Conservation (phyloP, 495 filamentous ascomycete species). For the Talaromyces stipitatus region DNA sequence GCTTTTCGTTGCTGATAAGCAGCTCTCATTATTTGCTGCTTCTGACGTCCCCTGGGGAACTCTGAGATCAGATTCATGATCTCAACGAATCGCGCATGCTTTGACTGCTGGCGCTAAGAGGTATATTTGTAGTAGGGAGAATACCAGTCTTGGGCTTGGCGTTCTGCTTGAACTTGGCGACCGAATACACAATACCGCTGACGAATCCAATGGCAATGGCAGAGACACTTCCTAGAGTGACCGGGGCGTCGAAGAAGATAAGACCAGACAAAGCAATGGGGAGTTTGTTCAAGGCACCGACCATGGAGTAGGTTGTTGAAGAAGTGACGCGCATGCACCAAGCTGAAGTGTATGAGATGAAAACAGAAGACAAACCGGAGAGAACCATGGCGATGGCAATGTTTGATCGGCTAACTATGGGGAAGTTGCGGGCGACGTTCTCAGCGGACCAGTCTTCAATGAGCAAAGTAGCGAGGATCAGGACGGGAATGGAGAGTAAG, state of each 20-base stretch:
- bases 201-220: conserved; percentile 87
- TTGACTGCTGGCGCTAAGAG: conserved; percentile 84
- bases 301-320: conserved; percentile 97
- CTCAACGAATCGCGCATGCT: conserved; percentile 83
- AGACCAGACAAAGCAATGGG: conserved; percentile 87
- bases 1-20: background rate
- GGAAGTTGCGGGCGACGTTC: conserved; percentile 87
- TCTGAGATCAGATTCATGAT: conserved; percentile 23
- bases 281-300: conserved; percentile 95
- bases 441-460: conserved; percentile 85
- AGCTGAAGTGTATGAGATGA: conserved; percentile 97
- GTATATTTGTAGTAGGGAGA: conserved; percentile 58
- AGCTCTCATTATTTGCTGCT: background rate
- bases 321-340: conserved; percentile 98
- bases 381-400: conserved; percentile 85
- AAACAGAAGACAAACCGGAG: conserved; percentile 87
- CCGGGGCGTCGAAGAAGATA: conserved; percentile 88
- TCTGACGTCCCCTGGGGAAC: background rate
- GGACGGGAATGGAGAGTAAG: conserved; percentile 89
- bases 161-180: conserved; percentile 82
- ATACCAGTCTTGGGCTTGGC: conserved; percentile 51
- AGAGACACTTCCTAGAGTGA: conserved; percentile 85
- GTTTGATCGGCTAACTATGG: conserved; percentile 60
- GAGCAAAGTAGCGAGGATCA: conserved; percentile 73
- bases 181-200: conserved; percentile 85